Evolutionary conservation across 2,329 filamentous ascomycete genomes (phyloP), one percentile per base, ranked within the genome.

Genomic region (Thyridium curvatum): DNA sequence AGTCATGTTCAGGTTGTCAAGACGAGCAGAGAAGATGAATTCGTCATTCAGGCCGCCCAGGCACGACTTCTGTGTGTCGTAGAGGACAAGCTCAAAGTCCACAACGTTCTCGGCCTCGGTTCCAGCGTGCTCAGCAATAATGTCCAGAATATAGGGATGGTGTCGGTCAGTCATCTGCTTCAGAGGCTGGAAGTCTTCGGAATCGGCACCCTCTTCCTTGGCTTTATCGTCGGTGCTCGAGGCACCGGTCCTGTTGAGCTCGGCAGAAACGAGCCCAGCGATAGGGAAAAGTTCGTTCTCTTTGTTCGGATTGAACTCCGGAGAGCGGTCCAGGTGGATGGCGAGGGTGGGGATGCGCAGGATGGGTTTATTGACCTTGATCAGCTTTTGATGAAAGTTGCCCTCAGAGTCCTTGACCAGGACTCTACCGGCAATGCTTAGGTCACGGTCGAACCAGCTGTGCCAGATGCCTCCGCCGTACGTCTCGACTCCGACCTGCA

Each of bases 391-490:
- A 45, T 82, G 77, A 47, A 94, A 86, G 47, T 76, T 81, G 37
- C 85, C 86, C 42, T 85, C 75, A 34, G 74, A 74, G 41, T 82
- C 81, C 51, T 77, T 80, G 40, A 93, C 86, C 70, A 97, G 82
- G 12, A 86, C 86, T 43, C 93, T 77, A 8, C 93, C 93, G 26
- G 93, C 93, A 39, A 97, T 80, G 52, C 86, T 85, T 45, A 98
- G 69, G 60, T 98, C 93, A 37, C 93, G 82, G 61, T 98, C 93
- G 57, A 98, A 98, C 93, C 85, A 98, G 34, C 87, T 94, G 64
- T 96, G 90, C 91, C 91, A 97, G 54, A 97, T 82, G 40, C 93
- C 93, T 45, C 93, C 93, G 38, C 93, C 93, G 56, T 98, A 98
- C 2, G 88, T 91, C 71, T 98, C 93, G 37, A 96, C 91, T 38